Base-by-base conservation (phyloP, 768 basidiomycete species). In the Mycena albidolilacea region DNA sequence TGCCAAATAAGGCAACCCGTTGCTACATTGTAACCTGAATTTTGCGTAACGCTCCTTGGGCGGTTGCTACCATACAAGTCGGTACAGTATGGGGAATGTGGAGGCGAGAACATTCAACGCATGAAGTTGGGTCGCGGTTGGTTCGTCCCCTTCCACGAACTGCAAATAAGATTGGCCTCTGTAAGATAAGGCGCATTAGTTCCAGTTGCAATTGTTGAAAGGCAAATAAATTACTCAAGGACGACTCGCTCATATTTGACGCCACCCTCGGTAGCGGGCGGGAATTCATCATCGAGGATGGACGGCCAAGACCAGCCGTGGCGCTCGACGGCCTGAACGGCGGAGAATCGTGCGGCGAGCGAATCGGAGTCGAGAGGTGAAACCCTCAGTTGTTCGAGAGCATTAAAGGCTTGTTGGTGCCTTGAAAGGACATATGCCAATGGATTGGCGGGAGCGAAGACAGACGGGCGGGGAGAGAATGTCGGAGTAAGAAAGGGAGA, bases 51-150 rank as follows among this genome's bases (percentile, higher is more conserved):
- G 23, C 23, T 23, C 23, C 23, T 23, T 23, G 23, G 23, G 23
- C 23, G 23, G 23, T 23, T 23, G 23, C 23, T 23, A 23, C 23
- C 23, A 23, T 23, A 23, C 23, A 23, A 23, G 23, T 23, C 23
- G 23, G 23, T 23, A 23, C 23, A 23, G 23, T 23, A 23, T 83
- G 44, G 85, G 84, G 80, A 87, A 91, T 43, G 91, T 91, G 75
- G 85, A 84, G 44, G 90, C 87, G 7, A 94, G 85, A 17, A 93
- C 87, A 67, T 88, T 85, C 55, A 94, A 82, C 4, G 93, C 92
- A 78, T 93, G 92, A 14, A 82, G 75, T 78, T 95, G 93, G 52
- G 84, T 77, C n/a, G 87, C 81, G 39, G 89, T 91, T 2, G 93
- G 92, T 58, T 77, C 79, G 41, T 81, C 85, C 23, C 87, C 83